Percentiles rank a stretch among this genome's conserved stretches.
These are phyloP conservation scores for Begonia masoniana DNA, from an alignment of 306 rosid genomes.

Conservation along the genomic window DNA sequence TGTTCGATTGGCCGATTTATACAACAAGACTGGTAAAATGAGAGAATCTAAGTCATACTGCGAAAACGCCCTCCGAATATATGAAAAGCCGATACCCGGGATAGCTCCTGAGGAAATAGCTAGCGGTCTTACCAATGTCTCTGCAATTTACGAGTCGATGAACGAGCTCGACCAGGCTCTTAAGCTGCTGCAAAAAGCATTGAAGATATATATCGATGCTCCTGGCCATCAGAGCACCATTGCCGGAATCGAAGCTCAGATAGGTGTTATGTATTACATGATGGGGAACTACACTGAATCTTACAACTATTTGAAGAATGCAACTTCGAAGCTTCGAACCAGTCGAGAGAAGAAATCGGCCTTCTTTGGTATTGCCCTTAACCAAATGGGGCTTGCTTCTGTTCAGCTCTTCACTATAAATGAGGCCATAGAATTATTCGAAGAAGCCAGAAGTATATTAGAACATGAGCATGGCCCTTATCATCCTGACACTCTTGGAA, in stretches of 20 bases:
- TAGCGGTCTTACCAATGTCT: slow-evolving; percentile 63
- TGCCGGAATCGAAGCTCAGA: slow-evolving; percentile 94
- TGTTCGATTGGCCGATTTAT: slow-evolving; percentile 73
- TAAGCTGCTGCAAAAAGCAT: slow-evolving; percentile 51
- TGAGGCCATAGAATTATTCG: slow-evolving; percentile 69
- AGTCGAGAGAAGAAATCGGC: slow-evolving; percentile 76
- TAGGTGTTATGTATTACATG: slow-evolving; percentile 75
- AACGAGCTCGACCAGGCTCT: slow-evolving; percentile 71
- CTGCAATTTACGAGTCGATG: slow-evolving; percentile 85
- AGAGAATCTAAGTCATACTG: slow-evolving; percentile 74
- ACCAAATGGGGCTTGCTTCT: slow-evolving; percentile 91
- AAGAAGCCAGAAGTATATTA: slow-evolving; percentile 60
- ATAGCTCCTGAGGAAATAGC: slow-evolving; percentile 73
- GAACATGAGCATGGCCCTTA: slow-evolving; percentile 71
- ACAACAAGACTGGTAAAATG: slow-evolving; percentile 61
- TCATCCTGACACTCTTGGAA: slow-evolving; percentile 87
- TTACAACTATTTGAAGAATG: slow-evolving; percentile 49
- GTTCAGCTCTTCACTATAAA: slow-evolving; percentile 43
- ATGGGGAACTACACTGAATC: slow-evolving; percentile 59
- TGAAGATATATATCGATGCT: slow-evolving; percentile 44
- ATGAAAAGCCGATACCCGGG: slow-evolving; percentile 65
- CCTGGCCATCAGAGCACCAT: slow-evolving; percentile 75
- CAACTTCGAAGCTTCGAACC: slow-evolving; percentile 65
- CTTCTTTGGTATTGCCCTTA: slow-evolving; percentile 78
- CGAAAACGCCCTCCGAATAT: slow-evolving; percentile 71